Percentiles rank a stretch among this genome's conserved stretches.
These are phyloP conservation scores for Phytophthora megakarya DNA, from an alignment of 352 stramenopile genomes.

Conservation along the genomic window DNA sequence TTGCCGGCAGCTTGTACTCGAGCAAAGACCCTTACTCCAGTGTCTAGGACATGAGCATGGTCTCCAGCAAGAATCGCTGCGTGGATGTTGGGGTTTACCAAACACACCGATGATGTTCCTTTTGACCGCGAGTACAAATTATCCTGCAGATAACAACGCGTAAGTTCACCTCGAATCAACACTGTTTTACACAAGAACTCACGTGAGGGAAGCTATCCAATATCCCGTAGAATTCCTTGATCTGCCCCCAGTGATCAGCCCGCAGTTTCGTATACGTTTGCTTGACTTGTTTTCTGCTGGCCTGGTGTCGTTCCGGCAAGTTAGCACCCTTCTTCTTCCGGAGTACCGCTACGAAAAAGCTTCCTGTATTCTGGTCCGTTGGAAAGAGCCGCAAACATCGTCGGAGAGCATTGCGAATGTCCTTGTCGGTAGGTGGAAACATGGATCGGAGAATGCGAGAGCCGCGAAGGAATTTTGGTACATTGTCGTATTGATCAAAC, in stretches of 20 bases:
- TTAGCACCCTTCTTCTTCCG: slow-evolving; percentile 55
- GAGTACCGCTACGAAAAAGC: slow-evolving; percentile 98
- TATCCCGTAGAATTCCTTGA: slow-evolving; percentile 72
- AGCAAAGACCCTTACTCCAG: slow-evolving; percentile 87
- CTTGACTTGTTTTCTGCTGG: slow-evolving; percentile 34
- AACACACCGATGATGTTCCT: slow-evolving; percentile 63
- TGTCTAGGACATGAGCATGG: slow-evolving; percentile 74
- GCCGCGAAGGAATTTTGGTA: slow-evolving; percentile 62
- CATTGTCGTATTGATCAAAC: slow-evolving; percentile 60
- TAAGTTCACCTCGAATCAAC: background rate
- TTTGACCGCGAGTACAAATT: slow-evolving; percentile 71
- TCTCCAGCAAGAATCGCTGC: slow-evolving; percentile 59
- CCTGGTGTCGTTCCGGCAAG: slow-evolving; percentile 42
- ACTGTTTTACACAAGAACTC: slow-evolving; percentile 8
- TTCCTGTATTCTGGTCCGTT: slow-evolving; percentile 97
- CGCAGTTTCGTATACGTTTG: slow-evolving; percentile 62
- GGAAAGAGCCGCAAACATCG: slow-evolving; percentile 91
- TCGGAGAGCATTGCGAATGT: slow-evolving; percentile 32
- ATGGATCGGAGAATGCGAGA: slow-evolving; percentile 74
- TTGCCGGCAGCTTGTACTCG: slow-evolving; percentile 54
- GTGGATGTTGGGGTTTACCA: slow-evolving; percentile 62
- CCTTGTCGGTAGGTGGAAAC: slow-evolving; percentile 84
- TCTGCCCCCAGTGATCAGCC: slow-evolving; percentile 56
- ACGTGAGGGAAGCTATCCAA: slow-evolving; percentile 59
- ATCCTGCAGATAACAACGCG: slow-evolving; percentile 35